Conservation (phyloP, 148 eudicot species). For the Heliamphora exappendiculata region DNA sequence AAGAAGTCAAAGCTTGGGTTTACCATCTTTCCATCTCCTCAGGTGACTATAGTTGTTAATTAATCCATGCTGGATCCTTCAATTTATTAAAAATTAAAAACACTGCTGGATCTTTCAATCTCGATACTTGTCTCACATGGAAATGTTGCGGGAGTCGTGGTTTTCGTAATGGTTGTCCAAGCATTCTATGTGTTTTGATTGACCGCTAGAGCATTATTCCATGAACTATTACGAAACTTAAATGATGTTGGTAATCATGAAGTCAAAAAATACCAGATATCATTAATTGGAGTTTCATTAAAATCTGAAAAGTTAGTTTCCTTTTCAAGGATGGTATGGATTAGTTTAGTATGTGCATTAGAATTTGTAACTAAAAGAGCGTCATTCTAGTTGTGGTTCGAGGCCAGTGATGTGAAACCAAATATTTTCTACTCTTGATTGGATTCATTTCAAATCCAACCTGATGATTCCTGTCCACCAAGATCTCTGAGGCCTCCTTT, state of each 20-base stretch:
- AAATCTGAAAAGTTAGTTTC: neutral
- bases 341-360: neutral
- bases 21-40: constrained; percentile 65
- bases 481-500: no score
- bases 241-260: neutral
- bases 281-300: neutral
- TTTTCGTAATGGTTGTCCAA: neutral
- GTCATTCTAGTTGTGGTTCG: no score
- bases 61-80: neutral
- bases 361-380: neutral
- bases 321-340: neutral
- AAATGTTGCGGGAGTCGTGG: no score
- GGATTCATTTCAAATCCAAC: no score
- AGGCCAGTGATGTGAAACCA: no score
- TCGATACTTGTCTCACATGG: neutral
- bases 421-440: no score
- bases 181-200: neutral
- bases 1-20: constrained; percentile 60
- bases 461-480: no score
- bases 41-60: constrained; percentile 29
- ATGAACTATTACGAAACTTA: neutral
- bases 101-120: no score
- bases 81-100: neutral
- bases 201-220: neutral
- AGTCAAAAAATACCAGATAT: neutral